Evolutionary conservation across 2,329 filamentous ascomycete genomes (phyloP), one percentile per base, ranked within the genome.

Genomic region (Colletotrichum sp.): DNA sequence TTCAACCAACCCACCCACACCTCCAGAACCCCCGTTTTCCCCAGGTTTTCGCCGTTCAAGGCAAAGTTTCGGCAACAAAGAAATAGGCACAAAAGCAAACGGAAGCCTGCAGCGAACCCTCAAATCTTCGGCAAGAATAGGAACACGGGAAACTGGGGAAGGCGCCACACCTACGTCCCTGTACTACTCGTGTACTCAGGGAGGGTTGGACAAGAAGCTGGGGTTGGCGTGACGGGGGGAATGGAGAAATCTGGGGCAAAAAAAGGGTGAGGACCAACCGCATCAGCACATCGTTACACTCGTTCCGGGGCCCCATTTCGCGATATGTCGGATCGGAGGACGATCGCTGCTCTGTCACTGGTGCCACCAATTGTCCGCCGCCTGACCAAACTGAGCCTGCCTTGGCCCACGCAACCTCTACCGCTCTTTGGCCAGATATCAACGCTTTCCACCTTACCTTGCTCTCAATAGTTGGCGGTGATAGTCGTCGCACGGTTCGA

Each of bases 391-490:
- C 30, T 36, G n/a, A 34, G 30, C 57, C 57, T 74, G 21, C 70
- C 74, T 76, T 76, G 74, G 74, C 74, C 60, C 74, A 76, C 74
- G 71, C 74, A 74, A 76, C 57, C 69, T 52, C 62, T 52, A 75
- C 74, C 65, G 52, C n/a, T 68, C 70, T 73, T 72, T 55, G 28
- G 67, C 44, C n/a, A 52, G 44, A 52, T 52, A 52, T 52, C 44
- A 52, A 52, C 44, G n/a, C 49, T 30, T 75, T 66, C 32, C 60
- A 64, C 30, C 15, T 39, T 64, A 64, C 30, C 15, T 39, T 64
- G 34, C 39, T 30, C 39, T 66, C 32, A 30, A 32, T 59, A 44
- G 30, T 34, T 24, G 18, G 26, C 10, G 8, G 24, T 13, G 57
- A 49, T 60, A 21, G 49, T 59, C 34, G 15, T 72, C 32, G 32